These are phyloP conservation scores for Echinosophora koreensis DNA, from an alignment of 306 rosid genomes.

Conservation along the genomic window DNA sequence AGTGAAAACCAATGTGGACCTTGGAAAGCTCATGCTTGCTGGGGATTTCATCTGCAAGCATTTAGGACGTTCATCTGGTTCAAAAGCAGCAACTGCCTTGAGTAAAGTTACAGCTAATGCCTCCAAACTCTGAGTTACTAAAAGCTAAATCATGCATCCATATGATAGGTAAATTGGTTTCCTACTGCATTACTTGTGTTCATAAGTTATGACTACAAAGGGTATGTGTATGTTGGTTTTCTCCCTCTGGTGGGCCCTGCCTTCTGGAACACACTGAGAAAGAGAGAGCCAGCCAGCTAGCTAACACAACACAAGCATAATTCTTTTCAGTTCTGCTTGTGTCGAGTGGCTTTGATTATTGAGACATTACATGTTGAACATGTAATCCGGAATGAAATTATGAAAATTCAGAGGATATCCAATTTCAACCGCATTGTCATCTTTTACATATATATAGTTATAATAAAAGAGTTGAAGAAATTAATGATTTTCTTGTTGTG, in stretches of 20 bases:
- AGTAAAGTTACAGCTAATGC: conserved; percentile 59
- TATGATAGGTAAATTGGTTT: conserved; percentile 29
- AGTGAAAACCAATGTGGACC: conserved; percentile 77
- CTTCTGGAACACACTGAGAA: neutral
- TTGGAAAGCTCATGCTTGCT: conserved; percentile 75
- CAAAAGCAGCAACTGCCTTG: conserved; percentile 81
- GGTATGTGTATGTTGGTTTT: conserved; percentile 11
- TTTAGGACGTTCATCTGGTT: conserved; percentile 77
- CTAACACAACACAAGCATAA: conserved; percentile 31
- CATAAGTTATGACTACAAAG: conserved; percentile 9
- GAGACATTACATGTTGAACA: conserved; percentile 36
- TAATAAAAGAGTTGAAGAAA: conserved; percentile 17
- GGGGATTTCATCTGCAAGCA: conserved; percentile 86
- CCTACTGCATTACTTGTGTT: conserved; percentile 19
- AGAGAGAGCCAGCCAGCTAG: conserved; percentile 18
- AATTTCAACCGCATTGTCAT: conserved; percentile 36
- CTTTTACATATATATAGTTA: conserved; percentile 28
- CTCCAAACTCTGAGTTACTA: conserved; percentile 72
- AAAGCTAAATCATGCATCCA: conserved; percentile 33
- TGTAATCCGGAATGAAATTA: conserved; percentile 16
- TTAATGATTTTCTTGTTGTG: neutral
- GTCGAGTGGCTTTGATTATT: conserved; percentile 36
- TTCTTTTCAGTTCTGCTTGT: conserved; percentile 41
- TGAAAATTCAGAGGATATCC: neutral
- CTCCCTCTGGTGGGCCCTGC: conserved; percentile 29